Evolutionary conservation across 495 filamentous ascomycete species (phyloP).

Genomic region (Physcia stellaris): DNA sequence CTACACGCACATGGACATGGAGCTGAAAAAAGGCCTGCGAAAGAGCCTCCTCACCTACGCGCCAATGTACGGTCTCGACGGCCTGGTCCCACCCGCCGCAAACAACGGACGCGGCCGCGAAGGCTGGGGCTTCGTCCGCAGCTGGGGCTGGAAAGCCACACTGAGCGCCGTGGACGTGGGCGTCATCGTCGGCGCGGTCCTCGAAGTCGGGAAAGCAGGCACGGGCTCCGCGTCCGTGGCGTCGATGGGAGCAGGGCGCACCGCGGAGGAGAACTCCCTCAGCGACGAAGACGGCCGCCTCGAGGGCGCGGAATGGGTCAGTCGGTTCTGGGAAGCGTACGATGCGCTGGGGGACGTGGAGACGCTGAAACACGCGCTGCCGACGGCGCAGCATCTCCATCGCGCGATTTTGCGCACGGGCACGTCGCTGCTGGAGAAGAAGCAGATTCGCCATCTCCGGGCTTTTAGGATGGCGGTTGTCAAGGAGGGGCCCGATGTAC

Average conservation of each 20-base stretch:
- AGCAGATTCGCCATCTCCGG: slow-evolving; percentile 79
- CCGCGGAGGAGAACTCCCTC: slow-evolving; percentile 23
- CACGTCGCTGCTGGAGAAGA: slow-evolving; percentile 78
- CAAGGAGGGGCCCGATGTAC: slow-evolving; percentile 83
- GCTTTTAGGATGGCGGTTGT: slow-evolving; percentile 93
- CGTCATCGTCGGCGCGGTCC: slow-evolving; percentile 74
- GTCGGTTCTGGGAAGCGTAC: slow-evolving; percentile 85
- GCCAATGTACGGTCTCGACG: slow-evolving; percentile 80
- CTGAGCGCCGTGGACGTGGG: slow-evolving; percentile 84
- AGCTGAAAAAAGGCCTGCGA: slow-evolving; percentile 80
- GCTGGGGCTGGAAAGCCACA: slow-evolving; percentile 95
- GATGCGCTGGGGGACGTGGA: slow-evolving; percentile 75
- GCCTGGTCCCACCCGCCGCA: slow-evolving; percentile 59
- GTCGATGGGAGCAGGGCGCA: slow-evolving; percentile 19
- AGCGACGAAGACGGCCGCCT: slow-evolving; percentile 30
- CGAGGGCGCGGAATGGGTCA: slow-evolving; percentile 53
- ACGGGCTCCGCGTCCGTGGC: slow-evolving; percentile 11
- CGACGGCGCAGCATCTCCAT: slow-evolving; percentile 77
- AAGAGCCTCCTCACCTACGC: slow-evolving; percentile 78
- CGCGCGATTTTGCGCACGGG: slow-evolving; percentile 89
- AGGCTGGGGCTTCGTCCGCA: slow-evolving; percentile 92
- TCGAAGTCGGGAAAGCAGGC: slow-evolving; percentile 60
- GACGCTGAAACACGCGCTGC: slow-evolving; percentile 59
- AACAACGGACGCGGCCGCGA: slow-evolving; percentile 49
- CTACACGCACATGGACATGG: slow-evolving; percentile 98